Base-by-base conservation (phyloP, 768 basidiomycete species). In the Leccinum ochraceum region DNA sequence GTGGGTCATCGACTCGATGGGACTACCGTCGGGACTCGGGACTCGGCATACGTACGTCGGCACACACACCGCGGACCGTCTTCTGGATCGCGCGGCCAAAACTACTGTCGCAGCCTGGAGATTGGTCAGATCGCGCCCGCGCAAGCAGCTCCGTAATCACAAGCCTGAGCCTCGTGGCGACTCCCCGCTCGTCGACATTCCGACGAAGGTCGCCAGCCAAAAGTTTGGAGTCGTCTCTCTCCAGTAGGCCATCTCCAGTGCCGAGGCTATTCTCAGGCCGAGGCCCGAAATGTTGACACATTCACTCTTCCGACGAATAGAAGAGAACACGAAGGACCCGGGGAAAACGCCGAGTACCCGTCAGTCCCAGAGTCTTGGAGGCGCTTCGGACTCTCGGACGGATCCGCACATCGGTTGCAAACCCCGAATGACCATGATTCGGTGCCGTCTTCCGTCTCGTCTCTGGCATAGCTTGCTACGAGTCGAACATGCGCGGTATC, bases 351-450 rank as follows among this genome's bases (percentile, higher is more conserved):
- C 14, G 17, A 54, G 22, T 24, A 22, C 46, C n/a, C 48, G 9
- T 11, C 13, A 13, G 22, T 32, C 13, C 4, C 20, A 39, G 16
- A 17, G 6, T 24, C 16, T 34, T 16, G 34, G 52, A 42, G 17
- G 26, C 34, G 34, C 56, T 54, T 57, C 56, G 56, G 56, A 57
- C 11, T 57, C 56, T 57, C 36, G 56, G 53, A 20, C 8, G 4
- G 56, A 57, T 57, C 53, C 57, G 20, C 57, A 32, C 30, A 24
- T 54, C 30, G 28, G 26, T 10, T 42, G 17, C 4, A 50, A 22
- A 16, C 20, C 4, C 24, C 49, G 49, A 17, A 32, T 24, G 46
- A 20, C 46, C 46, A 24, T 42, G 8, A 42, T 42, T 42, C 37
- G 37, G 14, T 39, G 16, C 37, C 7, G 39, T 39, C 39, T 42